Percentiles rank a stretch among this genome's conserved stretches.
Evolutionary conservation across 2,329 filamentous ascomycete genomes (phyloP).

Genomic region (Helotiales sp.): DNA sequence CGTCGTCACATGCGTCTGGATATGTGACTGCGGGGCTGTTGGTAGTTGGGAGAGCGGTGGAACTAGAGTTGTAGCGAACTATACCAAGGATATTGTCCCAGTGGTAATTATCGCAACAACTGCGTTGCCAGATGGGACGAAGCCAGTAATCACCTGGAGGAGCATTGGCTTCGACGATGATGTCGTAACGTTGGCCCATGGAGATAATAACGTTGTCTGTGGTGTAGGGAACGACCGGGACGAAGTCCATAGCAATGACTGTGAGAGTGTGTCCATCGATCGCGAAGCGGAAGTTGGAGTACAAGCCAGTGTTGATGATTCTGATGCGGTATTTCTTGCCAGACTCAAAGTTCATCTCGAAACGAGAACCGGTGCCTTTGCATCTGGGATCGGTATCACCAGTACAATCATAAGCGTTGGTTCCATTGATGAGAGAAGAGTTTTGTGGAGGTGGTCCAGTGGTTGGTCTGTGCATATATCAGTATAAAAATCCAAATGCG

Average conservation of each 20-base stretch:
- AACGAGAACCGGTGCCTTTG: slow-evolving; percentile 19
- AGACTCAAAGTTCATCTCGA: slow-evolving; percentile 38
- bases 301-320: slow-evolving; percentile 45
- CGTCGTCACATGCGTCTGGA: slow-evolving; percentile 54
- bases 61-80: slow-evolving; percentile 43
- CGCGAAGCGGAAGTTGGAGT: slow-evolving; percentile 43
- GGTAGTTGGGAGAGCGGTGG: neutral
- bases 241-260: slow-evolving; percentile 63
- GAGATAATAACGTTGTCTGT: slow-evolving; percentile 48
- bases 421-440: slow-evolving; percentile 31
- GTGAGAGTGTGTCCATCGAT: slow-evolving; percentile 55
- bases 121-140: slow-evolving; percentile 49
- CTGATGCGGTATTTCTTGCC: slow-evolving; percentile 47
- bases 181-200: slow-evolving; percentile 45
- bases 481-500: neutral
- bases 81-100: slow-evolving; percentile 54
- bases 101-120: slow-evolving; percentile 48
- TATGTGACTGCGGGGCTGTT: slow-evolving; percentile 27
- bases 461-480: slow-evolving; percentile 15
- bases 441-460: slow-evolving; percentile 16
- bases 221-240: slow-evolving; percentile 61
- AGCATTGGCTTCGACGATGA: slow-evolving; percentile 49
- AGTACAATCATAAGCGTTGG: slow-evolving; percentile 25
- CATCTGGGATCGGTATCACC: slow-evolving; percentile 10
- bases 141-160: slow-evolving; percentile 57